phyloP scores from a whole-genome alignment of 306 rosid species.

The Boehmeria nivea region DNA sequence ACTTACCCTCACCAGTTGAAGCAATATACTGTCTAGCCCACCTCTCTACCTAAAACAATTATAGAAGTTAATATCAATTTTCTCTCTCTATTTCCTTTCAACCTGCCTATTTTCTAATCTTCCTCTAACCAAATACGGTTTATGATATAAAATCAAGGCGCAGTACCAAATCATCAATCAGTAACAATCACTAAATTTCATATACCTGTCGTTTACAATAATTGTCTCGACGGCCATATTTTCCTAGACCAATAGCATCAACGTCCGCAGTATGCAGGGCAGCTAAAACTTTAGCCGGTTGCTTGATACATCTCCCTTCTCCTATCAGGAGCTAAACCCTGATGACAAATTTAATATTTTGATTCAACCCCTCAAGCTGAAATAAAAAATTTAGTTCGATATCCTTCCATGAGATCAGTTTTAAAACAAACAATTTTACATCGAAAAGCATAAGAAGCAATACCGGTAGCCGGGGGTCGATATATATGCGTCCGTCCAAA shows the following conservation, averaged over 20 bases:
- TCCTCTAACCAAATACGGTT: too few relatives aligned
- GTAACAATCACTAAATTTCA: constrained; percentile 2
- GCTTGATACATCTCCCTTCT: constrained; percentile 65
- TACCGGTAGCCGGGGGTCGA: constrained; percentile 76
- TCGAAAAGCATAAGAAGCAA: constrained; percentile 20
- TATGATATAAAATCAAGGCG: too few relatives aligned
- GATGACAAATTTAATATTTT: constrained; percentile 11
- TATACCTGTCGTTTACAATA: constrained; percentile 87
- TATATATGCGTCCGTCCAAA: constrained; percentile 80
- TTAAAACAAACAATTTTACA: not conserved
- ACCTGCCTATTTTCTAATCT: not conserved
- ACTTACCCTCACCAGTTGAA: constrained; percentile 73
- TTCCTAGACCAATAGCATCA: constrained; percentile 73
- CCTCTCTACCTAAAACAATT: constrained; percentile 67
- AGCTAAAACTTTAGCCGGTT: constrained; percentile 62
- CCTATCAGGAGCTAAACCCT: constrained; percentile 67
- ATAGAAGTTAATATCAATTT: constrained; percentile 7
- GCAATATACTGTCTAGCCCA: constrained; percentile 87
- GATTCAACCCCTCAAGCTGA: constrained; percentile 16
- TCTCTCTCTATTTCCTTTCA: not conserved
- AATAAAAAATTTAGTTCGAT: not conserved
- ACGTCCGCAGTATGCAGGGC: constrained; percentile 65
- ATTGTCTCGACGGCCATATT: constrained; percentile 59
- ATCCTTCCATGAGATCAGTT: too few relatives aligned
- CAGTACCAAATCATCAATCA: too few relatives aligned